Conservation (phyloP, 2,329 filamentous ascomycete species). For the Colletotrichum destructivum region DNA sequence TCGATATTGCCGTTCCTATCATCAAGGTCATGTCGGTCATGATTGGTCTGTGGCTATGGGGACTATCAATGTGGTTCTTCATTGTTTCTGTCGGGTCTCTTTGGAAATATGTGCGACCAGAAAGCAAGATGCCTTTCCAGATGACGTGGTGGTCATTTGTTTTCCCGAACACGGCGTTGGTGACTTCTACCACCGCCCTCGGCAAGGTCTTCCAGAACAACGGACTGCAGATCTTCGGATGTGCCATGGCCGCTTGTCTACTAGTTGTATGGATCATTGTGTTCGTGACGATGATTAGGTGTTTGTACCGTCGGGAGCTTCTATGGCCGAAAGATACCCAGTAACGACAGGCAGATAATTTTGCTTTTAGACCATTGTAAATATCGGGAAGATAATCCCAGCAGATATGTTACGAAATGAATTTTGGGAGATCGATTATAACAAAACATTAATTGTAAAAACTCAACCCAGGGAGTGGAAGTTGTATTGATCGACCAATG, state of each 20-base stretch:
- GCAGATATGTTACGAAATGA: background rate
- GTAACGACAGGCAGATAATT: constrained; percentile 3
- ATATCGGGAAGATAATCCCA: background rate
- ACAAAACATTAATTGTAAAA: background rate
- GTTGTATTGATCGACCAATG: too few species aligned
- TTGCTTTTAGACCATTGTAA: background rate
- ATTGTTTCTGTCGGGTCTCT: constrained; percentile 84
- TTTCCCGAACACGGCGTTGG: constrained; percentile 84
- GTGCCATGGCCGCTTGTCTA: constrained; percentile 76
- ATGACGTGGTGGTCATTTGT: constrained; percentile 92
- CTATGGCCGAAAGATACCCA: constrained; percentile 78
- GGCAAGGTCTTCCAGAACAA: constrained; percentile 72
- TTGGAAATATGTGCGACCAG: constrained; percentile 73
- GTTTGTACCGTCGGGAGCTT: constrained; percentile 77
- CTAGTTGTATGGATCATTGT: constrained; percentile 79
- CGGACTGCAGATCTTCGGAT: constrained; percentile 77
- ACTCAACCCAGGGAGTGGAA: background rate
- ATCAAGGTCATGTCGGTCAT: constrained; percentile 69
- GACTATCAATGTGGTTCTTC: constrained; percentile 88
- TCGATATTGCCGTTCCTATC: constrained; percentile 59
- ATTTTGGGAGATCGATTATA: background rate
- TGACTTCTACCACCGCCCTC: constrained; percentile 82
- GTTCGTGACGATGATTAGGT: constrained; percentile 78
- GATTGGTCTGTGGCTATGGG: constrained; percentile 85
- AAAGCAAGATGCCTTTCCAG: constrained; percentile 78